Conservation (phyloP, 2,329 filamentous ascomycete species). For the Mycosphaerella sp. region DNA sequence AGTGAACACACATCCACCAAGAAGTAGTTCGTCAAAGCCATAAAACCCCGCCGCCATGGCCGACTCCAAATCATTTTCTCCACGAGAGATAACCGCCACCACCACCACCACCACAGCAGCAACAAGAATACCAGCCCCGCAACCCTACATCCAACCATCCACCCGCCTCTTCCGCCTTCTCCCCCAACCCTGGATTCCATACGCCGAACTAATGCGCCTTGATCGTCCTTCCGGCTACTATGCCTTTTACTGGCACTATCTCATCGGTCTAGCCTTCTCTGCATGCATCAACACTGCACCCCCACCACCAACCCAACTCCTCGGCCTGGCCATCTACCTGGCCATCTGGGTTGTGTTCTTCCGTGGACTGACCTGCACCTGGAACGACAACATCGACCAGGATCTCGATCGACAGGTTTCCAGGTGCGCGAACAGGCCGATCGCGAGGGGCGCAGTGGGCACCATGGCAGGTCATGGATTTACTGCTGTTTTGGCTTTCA, state of each 20-base stretch:
- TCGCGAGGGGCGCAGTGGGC: conserved; percentile 13
- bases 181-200: conserved; percentile 7
- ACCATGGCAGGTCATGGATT: conserved; percentile 12
- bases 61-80: too few species aligned
- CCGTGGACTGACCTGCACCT: conserved; percentile 12
- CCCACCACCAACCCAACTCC: conserved; percentile 1
- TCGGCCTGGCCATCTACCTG: conserved; percentile 2
- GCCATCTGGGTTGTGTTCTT: conserved; percentile 11
- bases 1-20: too few species aligned
- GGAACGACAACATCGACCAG: conserved; percentile 17
- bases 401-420: conserved; percentile 12
- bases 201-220: conserved; percentile 14
- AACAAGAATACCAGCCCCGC: neutral
- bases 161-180: conserved; percentile 12
- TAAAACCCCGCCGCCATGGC: too few species aligned
- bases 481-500: conserved; percentile 5
- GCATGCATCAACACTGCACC: conserved; percentile 5
- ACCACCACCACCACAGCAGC: neutral
- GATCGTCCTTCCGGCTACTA: conserved; percentile 15
- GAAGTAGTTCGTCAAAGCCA: too few species aligned
- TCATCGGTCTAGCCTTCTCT: conserved; percentile 11
- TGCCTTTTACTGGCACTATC: conserved; percentile 16
- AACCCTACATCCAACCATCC: conserved; percentile 4
- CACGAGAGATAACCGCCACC: too few species aligned
- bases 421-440: conserved; percentile 11